Evolutionary conservation across 768 basidiomycete genomes (phyloP).

Genomic region (Mycena kentingensis): DNA sequence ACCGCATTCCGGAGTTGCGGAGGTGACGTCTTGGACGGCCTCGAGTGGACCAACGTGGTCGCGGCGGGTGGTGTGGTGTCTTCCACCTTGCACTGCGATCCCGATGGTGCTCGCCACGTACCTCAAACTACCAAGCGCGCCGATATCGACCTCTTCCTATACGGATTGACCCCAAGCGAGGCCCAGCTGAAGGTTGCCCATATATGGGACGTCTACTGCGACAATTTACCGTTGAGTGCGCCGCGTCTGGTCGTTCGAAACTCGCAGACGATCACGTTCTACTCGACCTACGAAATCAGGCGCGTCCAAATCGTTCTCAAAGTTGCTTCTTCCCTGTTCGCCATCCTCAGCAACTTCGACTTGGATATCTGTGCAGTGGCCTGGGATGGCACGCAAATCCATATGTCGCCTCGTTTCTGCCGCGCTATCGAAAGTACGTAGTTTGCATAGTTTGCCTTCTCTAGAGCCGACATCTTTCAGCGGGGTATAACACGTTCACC

Average conservation of each 20-base stretch:
- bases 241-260: constrained; percentile 22
- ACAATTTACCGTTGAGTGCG: constrained; percentile 10
- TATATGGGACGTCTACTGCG: constrained; percentile 15
- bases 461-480: background rate
- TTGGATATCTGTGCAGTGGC: constrained; percentile 21
- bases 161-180: constrained; percentile 9
- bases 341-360: constrained; percentile 21
- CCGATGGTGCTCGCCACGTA: too few relatives aligned
- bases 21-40: too few relatives aligned
- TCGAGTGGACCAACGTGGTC: too few relatives aligned
- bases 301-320: constrained; percentile 24
- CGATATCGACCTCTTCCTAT: constrained; percentile 22
- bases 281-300: constrained; percentile 17
- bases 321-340: constrained; percentile 16
- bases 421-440: constrained; percentile 22
- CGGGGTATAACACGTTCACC: constrained; percentile 18
- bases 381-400: constrained; percentile 19
- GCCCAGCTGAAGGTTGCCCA: constrained; percentile 20
- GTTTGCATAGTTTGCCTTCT: background rate
- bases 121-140: too few relatives aligned
- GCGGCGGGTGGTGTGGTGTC: background rate
- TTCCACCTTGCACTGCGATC: background rate
- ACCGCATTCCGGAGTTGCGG: too few relatives aligned
- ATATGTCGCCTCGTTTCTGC: constrained; percentile 17
- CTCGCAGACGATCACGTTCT: constrained; percentile 23